These are phyloP conservation scores for Chaetomium globosum DNA, from an alignment of 2,329 filamentous ascomycete species.

Conservation along the genomic window DNA sequence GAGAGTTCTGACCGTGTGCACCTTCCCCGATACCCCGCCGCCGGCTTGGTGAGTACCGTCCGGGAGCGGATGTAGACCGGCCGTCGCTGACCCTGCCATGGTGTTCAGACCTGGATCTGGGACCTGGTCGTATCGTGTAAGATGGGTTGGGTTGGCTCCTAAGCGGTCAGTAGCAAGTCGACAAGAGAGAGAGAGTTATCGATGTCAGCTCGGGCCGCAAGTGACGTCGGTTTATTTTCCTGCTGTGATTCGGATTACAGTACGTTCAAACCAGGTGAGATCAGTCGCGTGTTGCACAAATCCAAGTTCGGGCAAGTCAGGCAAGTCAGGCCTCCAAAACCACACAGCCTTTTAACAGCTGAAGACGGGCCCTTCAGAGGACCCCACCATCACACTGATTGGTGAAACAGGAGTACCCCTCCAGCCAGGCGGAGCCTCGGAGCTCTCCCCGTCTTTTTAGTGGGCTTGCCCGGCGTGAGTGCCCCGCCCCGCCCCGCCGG, in stretches of 20 bases:
- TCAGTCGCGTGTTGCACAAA: neutral
- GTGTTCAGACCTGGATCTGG: neutral
- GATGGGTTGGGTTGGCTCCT: neutral
- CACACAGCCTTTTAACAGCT: neutral
- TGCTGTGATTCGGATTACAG: neutral
- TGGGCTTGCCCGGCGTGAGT: neutral
- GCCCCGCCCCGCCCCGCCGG: neutral
- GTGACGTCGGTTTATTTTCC: neutral
- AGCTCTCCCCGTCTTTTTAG: slow-evolving; percentile 2
- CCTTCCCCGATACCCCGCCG: slow-evolving; percentile 50
- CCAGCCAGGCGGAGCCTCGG: slow-evolving; percentile 11
- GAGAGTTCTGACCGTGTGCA: slow-evolving; percentile 48
- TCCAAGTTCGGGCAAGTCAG: neutral
- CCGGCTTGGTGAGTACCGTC: slow-evolving; percentile 50
- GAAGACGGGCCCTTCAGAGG: neutral
- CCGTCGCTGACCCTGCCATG: slow-evolving; percentile 18
- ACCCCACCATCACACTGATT: slow-evolving; percentile 15
- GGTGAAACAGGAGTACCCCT: slow-evolving; percentile 16
- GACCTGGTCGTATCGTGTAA: neutral
- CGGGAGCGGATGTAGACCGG: slow-evolving; percentile 22
- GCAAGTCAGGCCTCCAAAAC: slow-evolving; percentile 21
- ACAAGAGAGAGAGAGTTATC: neutral
- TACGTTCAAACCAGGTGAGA: neutral
- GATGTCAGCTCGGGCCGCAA: neutral
- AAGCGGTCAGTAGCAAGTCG: slow-evolving; percentile 9